Base-by-base conservation (phyloP, 2,329 filamentous ascomycete genomes). In the Davidsoniella eucalypti region DNA sequence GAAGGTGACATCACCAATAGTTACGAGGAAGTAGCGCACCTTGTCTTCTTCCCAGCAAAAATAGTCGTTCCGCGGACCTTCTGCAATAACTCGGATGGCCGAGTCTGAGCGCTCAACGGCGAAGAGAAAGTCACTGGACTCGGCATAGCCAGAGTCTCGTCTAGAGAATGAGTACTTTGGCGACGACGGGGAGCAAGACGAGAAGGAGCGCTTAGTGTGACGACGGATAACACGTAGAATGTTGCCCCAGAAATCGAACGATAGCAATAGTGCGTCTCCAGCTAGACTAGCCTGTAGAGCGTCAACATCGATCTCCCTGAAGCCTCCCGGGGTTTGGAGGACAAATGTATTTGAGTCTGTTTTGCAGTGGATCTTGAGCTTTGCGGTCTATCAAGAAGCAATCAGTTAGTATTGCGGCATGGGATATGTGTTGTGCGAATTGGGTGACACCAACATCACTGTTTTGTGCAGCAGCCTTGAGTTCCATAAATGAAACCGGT, bases 1-100 rank as follows among this genome's bases (percentile, higher is more conserved):
- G 26, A 53, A 50, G n/a, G 48, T 50, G 2, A 47, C 48, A 41
- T 50, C 48, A 5, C 48, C 48, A 29, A 53, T 44, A 9, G 44
- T 41, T 26, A 53, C 52, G 2, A 50, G 36, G 26, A 53, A 53
- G 36, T 50, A 53, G 23, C 52, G 44, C 14, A 53, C 52, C 10
- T 43, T 47, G 44, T 53, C 52, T 44, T 53, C 52, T 18, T 53
- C 47, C 44, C 52, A 53, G 29, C 47, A 50, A 23, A 50, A 53
- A 39, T 50, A 50, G 16, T 53, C 44, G 18, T 53, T 50, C 8
- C 43, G 38, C 4, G 52, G 47, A 4, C 48, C 52, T 29, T 53
- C 52, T 14, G 52, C 47, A 9, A 53, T 43, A 37, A 50, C 43
- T 25, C 47, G 44, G 29, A 53, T 38, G 25, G 41, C 26, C 3